A percentile compares a stretch with the other conserved stretches of the same genome.
phyloP scores from a whole-genome alignment of 2,329 filamentous ascomycete genomes.

The Fusarium beomiforme region DNA sequence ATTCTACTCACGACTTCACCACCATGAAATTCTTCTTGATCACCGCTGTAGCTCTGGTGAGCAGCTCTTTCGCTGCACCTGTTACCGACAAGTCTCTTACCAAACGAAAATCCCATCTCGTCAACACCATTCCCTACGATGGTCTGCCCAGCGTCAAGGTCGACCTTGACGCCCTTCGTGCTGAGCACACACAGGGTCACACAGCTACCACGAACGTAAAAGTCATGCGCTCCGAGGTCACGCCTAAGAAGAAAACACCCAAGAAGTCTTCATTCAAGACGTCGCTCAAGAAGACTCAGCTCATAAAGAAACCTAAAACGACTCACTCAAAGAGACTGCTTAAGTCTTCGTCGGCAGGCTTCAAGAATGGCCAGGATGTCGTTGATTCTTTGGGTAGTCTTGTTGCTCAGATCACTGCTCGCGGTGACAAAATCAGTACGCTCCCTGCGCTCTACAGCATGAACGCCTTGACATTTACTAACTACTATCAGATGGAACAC shows the following conservation, averaged over 20 bases:
- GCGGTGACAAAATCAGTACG: background rate
- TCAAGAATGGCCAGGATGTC: slow-evolving; percentile 2
- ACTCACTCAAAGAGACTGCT: background rate
- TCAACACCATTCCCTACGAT: background rate
- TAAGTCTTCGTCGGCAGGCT: background rate
- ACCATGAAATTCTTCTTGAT: background rate
- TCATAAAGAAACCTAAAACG: background rate
- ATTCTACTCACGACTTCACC: accelerated
- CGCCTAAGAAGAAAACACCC: background rate
- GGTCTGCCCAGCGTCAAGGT: background rate
- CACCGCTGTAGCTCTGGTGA: background rate
- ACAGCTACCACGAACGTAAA: background rate
- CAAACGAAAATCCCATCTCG: background rate
- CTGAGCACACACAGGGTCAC: background rate
- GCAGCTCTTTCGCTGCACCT: background rate
- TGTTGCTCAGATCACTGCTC: background rate
- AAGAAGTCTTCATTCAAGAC: background rate
- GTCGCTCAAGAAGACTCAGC: background rate
- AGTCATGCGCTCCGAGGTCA: background rate
- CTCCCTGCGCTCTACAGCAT: no score
- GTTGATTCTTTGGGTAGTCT: background rate
- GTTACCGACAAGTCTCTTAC: background rate
- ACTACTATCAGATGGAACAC: background rate
- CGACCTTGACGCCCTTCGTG: background rate
- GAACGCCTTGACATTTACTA: background rate